Evolutionary conservation across 805 yeast genomes (phyloP).

Genomic region (Candida ulmi): DNA sequence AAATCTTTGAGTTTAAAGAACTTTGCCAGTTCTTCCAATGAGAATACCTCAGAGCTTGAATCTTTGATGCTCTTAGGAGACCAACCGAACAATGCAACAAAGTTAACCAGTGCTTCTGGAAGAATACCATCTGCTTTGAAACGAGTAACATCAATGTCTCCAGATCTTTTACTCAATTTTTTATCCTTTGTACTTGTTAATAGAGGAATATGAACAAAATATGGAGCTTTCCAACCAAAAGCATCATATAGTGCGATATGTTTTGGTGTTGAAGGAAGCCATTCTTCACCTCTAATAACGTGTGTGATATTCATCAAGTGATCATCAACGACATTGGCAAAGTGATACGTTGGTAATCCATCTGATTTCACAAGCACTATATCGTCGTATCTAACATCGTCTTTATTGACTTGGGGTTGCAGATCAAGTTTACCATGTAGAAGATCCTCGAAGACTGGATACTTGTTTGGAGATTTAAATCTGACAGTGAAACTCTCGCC

Average conservation of each 20-base stretch:
- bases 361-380: constrained; percentile 89
- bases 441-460: constrained; percentile 64
- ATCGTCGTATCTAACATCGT: constrained; percentile 81
- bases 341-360: constrained; percentile 92
- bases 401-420: constrained; percentile 71
- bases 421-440: constrained; percentile 72
- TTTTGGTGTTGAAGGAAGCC: constrained; percentile 95
- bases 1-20: constrained; percentile 63
- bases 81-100: constrained; percentile 93
- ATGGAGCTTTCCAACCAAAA: constrained; percentile 80
- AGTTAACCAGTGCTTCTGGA: constrained; percentile 86
- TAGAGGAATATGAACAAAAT: constrained; percentile 84
- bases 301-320: constrained; percentile 90
- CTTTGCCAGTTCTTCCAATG: constrained; percentile 44
- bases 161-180: constrained; percentile 81
- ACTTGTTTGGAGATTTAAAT: constrained; percentile 67
- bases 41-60: constrained; percentile 47
- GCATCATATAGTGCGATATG: constrained; percentile 84
- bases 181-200: constrained; percentile 67
- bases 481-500: constrained; percentile 52
- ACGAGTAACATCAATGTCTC: constrained; percentile 67
- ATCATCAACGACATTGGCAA: constrained; percentile 94
- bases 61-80: constrained; percentile 63
- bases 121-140: constrained; percentile 57
- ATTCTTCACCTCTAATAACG: constrained; percentile 95